Evolutionary conservation across 495 filamentous ascomycete species (phyloP).

Genomic region (Lasiosphaeria ovina): DNA sequence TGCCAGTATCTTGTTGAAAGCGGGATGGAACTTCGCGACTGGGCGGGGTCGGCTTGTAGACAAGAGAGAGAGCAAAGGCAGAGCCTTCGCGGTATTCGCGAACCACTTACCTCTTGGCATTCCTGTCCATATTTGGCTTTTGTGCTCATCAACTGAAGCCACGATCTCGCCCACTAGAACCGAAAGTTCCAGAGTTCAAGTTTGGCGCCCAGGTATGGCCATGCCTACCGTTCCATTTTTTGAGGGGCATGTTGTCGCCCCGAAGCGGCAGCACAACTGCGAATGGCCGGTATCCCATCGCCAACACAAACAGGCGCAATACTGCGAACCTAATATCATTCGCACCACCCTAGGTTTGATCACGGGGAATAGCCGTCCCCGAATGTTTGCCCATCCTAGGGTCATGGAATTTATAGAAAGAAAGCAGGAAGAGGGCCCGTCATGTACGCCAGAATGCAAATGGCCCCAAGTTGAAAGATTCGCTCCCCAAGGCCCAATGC

Average conservation of each 20-base stretch:
- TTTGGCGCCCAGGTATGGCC: not conserved
- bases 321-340: not conserved
- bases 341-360: not conserved
- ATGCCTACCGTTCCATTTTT: not conserved
- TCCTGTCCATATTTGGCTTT: no score
- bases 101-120: no score
- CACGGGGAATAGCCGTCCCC: no score
- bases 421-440: not conserved
- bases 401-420: not conserved
- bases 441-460: not conserved
- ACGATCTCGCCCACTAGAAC: no score
- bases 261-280: not conserved
- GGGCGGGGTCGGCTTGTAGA: no score
- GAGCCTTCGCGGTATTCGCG: no score
- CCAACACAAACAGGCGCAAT: not conserved
- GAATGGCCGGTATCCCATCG: constrained; percentile 3
- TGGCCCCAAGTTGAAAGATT: not conserved
- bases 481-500: not conserved
- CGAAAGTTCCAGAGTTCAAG: no score
- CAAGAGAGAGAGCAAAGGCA: no score
- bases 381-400: no score
- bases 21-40: no score
- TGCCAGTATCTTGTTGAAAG: no score
- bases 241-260: not conserved
- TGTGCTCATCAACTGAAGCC: no score